These are phyloP conservation scores for Inonotus obliquus DNA, from an alignment of 1,284 basidiomycete genomes.

Conservation along the genomic window DNA sequence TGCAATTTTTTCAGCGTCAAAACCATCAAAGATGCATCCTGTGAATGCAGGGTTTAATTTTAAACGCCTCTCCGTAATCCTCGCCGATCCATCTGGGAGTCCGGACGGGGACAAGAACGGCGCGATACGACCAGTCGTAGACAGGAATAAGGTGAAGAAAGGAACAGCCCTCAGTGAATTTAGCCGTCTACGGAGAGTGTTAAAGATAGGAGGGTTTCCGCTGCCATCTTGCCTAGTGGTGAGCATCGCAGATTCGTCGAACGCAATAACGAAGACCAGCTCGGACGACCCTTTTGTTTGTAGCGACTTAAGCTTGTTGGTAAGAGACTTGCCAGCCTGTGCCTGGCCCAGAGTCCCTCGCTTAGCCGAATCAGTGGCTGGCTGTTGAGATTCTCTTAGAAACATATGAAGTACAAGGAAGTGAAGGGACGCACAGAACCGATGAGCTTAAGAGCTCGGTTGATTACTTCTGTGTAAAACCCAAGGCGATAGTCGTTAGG, in stretches of 20 bases:
- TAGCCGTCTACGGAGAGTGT: background rate
- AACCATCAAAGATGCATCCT: background rate
- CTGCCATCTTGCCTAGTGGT: background rate
- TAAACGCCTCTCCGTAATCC: background rate
- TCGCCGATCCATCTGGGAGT: background rate
- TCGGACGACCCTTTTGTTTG: too few species aligned
- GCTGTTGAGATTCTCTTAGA: background rate
- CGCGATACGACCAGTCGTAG: background rate
- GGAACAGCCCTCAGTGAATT: too few species aligned
- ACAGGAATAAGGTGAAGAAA: background rate
- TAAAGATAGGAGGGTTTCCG: background rate
- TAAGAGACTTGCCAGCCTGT: background rate
- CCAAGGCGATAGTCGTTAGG: background rate
- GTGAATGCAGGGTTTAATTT: background rate
- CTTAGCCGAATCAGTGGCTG: background rate
- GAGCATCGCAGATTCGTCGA: background rate
- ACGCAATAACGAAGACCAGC: too few species aligned
- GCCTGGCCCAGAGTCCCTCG: background rate
- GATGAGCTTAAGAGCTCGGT: background rate
- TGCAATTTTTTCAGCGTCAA: background rate
- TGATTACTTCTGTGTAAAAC: background rate
- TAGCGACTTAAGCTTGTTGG: too few species aligned
- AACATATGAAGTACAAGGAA: background rate
- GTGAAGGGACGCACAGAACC: background rate
- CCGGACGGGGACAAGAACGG: background rate